A percentile compares a stretch with the other conserved stretches of the same genome.
Conservation (phyloP, 139 green algal species). For the Volvox reticuliferus region DNA sequence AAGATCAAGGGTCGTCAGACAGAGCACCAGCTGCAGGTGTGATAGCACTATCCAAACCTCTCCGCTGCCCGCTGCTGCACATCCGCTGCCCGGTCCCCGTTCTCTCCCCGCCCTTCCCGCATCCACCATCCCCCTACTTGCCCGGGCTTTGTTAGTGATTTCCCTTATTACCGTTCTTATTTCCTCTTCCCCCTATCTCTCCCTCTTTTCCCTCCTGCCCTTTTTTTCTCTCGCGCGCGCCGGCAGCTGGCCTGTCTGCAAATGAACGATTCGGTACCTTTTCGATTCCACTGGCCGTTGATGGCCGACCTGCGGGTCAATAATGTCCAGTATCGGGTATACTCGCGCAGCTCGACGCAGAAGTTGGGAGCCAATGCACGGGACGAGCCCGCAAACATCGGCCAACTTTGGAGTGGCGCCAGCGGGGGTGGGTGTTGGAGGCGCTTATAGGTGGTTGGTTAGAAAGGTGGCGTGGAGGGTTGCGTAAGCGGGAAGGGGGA, state of each 20-base stretch:
- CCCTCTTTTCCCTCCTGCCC: no score
- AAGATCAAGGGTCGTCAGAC: not conserved
- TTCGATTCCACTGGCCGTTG: slow-evolving; percentile 83
- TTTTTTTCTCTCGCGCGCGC: not conserved
- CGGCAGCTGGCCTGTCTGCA: slow-evolving; percentile 64
- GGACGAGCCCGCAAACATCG: slow-evolving; percentile 78
- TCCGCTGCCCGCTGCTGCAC: no score
- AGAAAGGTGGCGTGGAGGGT: no score
- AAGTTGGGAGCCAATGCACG: slow-evolving; percentile 84
- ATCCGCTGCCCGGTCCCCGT: no score
- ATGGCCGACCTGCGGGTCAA: slow-evolving; percentile 65
- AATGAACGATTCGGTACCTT: slow-evolving; percentile 74
- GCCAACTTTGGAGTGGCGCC: slow-evolving; percentile 24
- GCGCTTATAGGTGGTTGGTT: no score
- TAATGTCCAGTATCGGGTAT: slow-evolving; percentile 40
- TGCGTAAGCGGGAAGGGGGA: no score
- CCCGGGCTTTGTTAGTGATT: no score
- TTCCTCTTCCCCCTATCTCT: no score
- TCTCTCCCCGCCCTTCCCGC: no score
- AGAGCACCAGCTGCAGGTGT: slow-evolving; percentile 54
- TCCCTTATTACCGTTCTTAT: no score
- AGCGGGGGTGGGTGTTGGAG: not conserved
- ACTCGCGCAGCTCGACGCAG: not conserved
- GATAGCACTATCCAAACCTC: not conserved
- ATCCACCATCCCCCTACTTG: no score